Percentiles rank a stretch among this genome's conserved stretches.
These are phyloP conservation scores for Mucor lusitanicus DNA, from an alignment of 371 early-diverging fungal species.

Conservation along the genomic window DNA sequence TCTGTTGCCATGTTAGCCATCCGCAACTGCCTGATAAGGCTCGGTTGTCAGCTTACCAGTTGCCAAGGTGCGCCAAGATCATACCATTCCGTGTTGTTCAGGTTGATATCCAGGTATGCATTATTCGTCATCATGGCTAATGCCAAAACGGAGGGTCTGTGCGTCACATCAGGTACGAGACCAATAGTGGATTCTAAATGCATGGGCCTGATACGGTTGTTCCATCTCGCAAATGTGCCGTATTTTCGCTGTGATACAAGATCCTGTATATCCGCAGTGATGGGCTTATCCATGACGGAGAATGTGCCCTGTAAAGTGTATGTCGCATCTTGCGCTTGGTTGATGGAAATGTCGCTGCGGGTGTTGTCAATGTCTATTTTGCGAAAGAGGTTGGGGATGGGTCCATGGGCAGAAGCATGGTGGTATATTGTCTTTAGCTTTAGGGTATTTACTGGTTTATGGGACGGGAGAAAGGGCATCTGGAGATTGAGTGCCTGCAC, in stretches of 20 bases:
- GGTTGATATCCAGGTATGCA: constrained; percentile 65
- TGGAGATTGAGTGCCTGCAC: not conserved
- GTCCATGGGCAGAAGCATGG: constrained; percentile 37
- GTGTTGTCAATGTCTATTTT: constrained; percentile 27
- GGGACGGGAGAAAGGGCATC: not conserved
- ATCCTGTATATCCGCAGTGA: not conserved
- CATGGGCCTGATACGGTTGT: not conserved
- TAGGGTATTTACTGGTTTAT: constrained; percentile 7
- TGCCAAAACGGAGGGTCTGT: constrained; percentile 66
- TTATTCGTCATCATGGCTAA: constrained; percentile 81
- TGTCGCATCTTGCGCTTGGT: not conserved
- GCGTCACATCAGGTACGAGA: constrained; percentile 70
- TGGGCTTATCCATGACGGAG: constrained; percentile 3
- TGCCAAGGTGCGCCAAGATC: constrained; percentile 74
- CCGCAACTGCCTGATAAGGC: not conserved
- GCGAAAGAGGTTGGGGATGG: constrained; percentile 50
- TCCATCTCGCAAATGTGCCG: constrained; percentile 7
- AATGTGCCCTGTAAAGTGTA: constrained; percentile 1
- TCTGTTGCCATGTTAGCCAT: constrained; percentile 36
- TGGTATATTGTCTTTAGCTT: constrained; percentile 44
- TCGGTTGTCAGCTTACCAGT: constrained; percentile 46
- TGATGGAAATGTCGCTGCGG: not conserved
- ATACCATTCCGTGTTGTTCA: constrained; percentile 68
- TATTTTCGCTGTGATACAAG: not conserved
- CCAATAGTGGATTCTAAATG: constrained; percentile 23